Evolutionary conservation across 2,329 filamentous ascomycete genomes (phyloP).

Genomic region (Alternaria conjuncta): DNA sequence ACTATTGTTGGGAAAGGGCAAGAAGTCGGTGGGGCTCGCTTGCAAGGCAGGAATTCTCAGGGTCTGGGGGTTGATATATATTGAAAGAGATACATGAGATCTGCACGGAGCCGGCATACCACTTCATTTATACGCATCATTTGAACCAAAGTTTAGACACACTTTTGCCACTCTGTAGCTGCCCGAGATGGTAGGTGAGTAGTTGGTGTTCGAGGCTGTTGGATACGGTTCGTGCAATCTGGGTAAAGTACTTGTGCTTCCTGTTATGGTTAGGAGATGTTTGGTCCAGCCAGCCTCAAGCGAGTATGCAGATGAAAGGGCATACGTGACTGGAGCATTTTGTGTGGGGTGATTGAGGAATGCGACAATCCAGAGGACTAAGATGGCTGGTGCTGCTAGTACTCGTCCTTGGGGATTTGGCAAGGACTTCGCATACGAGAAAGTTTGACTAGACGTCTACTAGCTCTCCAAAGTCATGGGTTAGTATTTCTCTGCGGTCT

Average conservation of each 20-base stretch:
- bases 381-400: not conserved
- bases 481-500: too few species aligned
- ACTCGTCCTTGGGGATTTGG: too few species aligned
- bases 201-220: conserved; percentile 18
- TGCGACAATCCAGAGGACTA: conserved; percentile 2
- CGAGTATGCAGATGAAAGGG: not conserved
- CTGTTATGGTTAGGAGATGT: conserved; percentile 5
- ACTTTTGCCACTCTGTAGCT: conserved; percentile 10
- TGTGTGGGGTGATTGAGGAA: conserved; percentile 2
- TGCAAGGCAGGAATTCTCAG: not conserved
- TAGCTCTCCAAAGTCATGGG: not conserved
- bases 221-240: conserved; percentile 22
- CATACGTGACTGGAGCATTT: conserved; percentile 4
- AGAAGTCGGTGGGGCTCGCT: conserved; percentile 4
- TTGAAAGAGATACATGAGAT: not conserved
- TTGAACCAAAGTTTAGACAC: conserved; percentile 8
- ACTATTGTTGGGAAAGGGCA: not conserved
- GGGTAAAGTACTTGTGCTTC: conserved; percentile 21
- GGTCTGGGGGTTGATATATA: not conserved
- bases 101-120: conserved; percentile 6
- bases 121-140: conserved; percentile 15
- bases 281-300: conserved; percentile 6
- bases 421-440: not conserved
- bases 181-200: not conserved
- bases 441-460: not conserved